These are phyloP conservation scores for Agrocybe chaxingu DNA, from an alignment of 768 basidiomycete species.

Conservation along the genomic window DNA sequence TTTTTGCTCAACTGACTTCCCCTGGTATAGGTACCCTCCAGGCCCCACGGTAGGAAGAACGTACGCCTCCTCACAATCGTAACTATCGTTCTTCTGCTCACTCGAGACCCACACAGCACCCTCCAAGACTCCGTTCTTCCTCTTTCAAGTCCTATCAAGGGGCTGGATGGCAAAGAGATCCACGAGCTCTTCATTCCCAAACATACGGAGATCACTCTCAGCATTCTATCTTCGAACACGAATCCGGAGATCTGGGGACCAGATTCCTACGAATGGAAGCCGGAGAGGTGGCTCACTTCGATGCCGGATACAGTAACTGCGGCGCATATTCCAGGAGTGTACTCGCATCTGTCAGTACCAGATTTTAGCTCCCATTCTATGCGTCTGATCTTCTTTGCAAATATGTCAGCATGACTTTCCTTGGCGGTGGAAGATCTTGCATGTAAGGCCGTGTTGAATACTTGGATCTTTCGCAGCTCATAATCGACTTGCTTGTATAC, in stretches of 20 bases:
- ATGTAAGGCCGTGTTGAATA: slow-evolving; percentile 27
- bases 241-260: slow-evolving; percentile 43
- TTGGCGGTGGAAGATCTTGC: slow-evolving; percentile 39
- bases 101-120: slow-evolving; percentile 8
- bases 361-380: background rate
- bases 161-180: slow-evolving; percentile 17
- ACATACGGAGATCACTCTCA: slow-evolving; percentile 28
- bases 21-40: slow-evolving; percentile 12
- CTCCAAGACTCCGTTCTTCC: slow-evolving; percentile 18
- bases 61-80: slow-evolving; percentile 8
- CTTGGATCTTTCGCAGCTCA: background rate
- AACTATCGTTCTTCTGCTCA: background rate
- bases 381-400: background rate
- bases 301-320: slow-evolving; percentile 21
- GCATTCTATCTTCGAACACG: slow-evolving; percentile 32
- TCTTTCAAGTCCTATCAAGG: slow-evolving; percentile 17
- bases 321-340: slow-evolving; percentile 39
- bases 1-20: background rate
- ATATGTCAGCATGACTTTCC: slow-evolving; percentile 37
- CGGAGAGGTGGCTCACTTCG: slow-evolving; percentile 41
- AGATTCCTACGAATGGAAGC: slow-evolving; percentile 44
- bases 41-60: slow-evolving; percentile 17
- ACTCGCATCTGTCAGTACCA: slow-evolving; percentile 33
- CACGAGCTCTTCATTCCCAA: slow-evolving; percentile 31
- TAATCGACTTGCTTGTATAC: background rate